A percentile compares a stretch with the other conserved stretches of the same genome.
Evolutionary conservation across 805 yeast species (phyloP).

Genomic region (Candida silvicultrix): DNA sequence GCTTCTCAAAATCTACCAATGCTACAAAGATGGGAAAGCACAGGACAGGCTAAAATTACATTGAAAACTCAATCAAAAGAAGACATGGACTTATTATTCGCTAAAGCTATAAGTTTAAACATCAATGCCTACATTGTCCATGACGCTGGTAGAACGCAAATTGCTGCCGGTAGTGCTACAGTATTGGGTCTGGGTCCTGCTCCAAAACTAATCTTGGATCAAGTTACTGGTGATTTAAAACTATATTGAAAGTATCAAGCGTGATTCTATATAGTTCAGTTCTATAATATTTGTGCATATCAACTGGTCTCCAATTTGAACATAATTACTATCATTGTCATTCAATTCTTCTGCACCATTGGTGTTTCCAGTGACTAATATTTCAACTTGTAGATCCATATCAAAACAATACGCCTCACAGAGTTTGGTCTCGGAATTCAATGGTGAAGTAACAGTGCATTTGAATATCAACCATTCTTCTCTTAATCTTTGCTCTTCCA

Average conservation of each 20-base stretch:
- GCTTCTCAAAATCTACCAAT: conserved; percentile 53
- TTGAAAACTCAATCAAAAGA: conserved; percentile 66
- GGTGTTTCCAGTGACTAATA: neutral
- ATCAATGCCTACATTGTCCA: conserved; percentile 77
- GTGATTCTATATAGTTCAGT: conserved; percentile 23
- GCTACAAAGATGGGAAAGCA: conserved; percentile 68
- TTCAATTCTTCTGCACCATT: neutral
- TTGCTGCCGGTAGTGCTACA: conserved; percentile 94
- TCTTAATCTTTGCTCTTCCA: neutral
- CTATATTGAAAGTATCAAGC: conserved; percentile 34
- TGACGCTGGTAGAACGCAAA: conserved; percentile 96
- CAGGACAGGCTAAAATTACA: conserved; percentile 94
- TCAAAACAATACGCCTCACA: conserved; percentile 40
- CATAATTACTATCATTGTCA: conserved; percentile 10
- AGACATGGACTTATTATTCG: conserved; percentile 67
- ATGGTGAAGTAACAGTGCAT: conserved; percentile 30
- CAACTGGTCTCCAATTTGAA: conserved; percentile 37
- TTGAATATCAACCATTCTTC: conserved; percentile 15
- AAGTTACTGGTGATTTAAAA: conserved; percentile 73
- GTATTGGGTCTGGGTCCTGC: conserved; percentile 98
- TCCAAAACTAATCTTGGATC: conserved; percentile 73
- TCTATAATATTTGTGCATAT: conserved; percentile 38
- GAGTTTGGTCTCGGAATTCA: conserved; percentile 24
- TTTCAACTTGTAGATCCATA: conserved; percentile 42
- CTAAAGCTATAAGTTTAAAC: conserved; percentile 73